Percentiles rank a stretch among this genome's conserved stretches.
These are phyloP conservation scores for Clonostachys byssicola DNA, from an alignment of 2,329 filamentous ascomycete genomes.

Conservation along the genomic window DNA sequence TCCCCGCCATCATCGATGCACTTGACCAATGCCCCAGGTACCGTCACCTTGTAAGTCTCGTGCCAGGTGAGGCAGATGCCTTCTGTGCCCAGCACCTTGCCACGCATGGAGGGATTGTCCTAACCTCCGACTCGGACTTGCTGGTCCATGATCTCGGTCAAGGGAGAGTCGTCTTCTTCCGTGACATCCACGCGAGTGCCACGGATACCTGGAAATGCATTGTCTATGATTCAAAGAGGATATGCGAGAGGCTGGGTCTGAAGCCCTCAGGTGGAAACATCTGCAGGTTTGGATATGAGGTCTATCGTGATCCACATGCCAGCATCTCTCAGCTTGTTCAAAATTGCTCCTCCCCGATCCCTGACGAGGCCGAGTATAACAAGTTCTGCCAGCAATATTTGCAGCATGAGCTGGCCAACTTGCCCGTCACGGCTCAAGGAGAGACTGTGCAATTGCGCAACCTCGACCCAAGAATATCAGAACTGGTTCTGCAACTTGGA, in stretches of 20 bases:
- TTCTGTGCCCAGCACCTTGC: slow-evolving; percentile 68
- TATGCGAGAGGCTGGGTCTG: slow-evolving; percentile 36
- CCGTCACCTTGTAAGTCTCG: slow-evolving; percentile 43
- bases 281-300: slow-evolving; percentile 2
- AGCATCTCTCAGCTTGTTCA: slow-evolving; percentile 20
- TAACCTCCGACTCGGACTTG: slow-evolving; percentile 88
- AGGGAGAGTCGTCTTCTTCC: slow-evolving; percentile 65
- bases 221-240: slow-evolving; percentile 11
- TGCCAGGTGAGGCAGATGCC: slow-evolving; percentile 80
- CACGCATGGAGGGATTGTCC: slow-evolving; percentile 47
- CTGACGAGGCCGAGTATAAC: slow-evolving; percentile 13
- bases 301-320: slow-evolving; percentile 11
- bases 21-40: slow-evolving; percentile 44
- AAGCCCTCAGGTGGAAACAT: not conserved
- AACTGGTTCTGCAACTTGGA: slow-evolving; percentile 25
- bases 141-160: slow-evolving; percentile 68
- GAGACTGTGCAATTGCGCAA: slow-evolving; percentile 6
- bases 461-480: slow-evolving; percentile 32
- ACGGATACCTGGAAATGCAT: slow-evolving; percentile 4
- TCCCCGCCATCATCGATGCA: slow-evolving; percentile 72
- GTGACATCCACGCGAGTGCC: slow-evolving; percentile 47
- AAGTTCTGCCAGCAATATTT: slow-evolving; percentile 25
- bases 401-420: slow-evolving; percentile 9
- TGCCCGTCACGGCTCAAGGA: slow-evolving; percentile 8
- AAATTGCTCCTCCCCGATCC: slow-evolving; percentile 13